Conservation (phyloP, 2,329 filamentous ascomycete genomes). For the Juglanconis sp. region DNA sequence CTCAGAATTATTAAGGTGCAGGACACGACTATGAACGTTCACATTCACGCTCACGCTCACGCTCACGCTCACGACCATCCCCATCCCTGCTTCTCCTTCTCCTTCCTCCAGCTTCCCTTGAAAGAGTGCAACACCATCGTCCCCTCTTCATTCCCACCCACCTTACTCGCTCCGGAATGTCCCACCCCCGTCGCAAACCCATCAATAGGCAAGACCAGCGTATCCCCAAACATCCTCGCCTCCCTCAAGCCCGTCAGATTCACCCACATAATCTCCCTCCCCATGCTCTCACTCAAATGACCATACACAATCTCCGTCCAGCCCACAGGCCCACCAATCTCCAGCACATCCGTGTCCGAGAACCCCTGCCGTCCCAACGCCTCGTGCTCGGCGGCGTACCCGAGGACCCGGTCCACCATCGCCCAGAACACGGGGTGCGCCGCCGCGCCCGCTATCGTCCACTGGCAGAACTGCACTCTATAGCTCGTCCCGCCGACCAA, state of each 20-base stretch:
- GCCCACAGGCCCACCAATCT: conserved; percentile 14
- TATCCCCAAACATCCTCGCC: conserved; percentile 22
- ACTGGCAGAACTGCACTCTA: conserved; percentile 33
- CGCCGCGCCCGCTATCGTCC: conserved; percentile 32
- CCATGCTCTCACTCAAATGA: conserved; percentile 15
- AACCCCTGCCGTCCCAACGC: conserved; percentile 8
- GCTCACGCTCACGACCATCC: no score
- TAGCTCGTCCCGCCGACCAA: conserved; percentile 25
- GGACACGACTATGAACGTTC: no score
- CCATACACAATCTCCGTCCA: conserved; percentile 16
- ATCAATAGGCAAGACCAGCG: conserved; percentile 23
- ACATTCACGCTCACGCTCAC: no score
- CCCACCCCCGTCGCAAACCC: conserved; percentile 20
- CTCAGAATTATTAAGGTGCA: no score
- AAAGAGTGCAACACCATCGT: no score
- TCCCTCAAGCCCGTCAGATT: conserved; percentile 18
- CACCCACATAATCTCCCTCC: not conserved
- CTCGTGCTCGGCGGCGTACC: not conserved
- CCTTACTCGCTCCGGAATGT: conserved; percentile 19
- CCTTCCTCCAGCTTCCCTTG: no score
- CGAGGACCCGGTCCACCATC: conserved; percentile 27
- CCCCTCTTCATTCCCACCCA: not conserved
- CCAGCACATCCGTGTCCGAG: conserved; percentile 20
- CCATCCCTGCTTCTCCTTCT: no score
- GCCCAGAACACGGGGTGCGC: conserved; percentile 29